Evolutionary conservation across 768 basidiomycete genomes (phyloP).

Genomic region (Galerina sulciceps): DNA sequence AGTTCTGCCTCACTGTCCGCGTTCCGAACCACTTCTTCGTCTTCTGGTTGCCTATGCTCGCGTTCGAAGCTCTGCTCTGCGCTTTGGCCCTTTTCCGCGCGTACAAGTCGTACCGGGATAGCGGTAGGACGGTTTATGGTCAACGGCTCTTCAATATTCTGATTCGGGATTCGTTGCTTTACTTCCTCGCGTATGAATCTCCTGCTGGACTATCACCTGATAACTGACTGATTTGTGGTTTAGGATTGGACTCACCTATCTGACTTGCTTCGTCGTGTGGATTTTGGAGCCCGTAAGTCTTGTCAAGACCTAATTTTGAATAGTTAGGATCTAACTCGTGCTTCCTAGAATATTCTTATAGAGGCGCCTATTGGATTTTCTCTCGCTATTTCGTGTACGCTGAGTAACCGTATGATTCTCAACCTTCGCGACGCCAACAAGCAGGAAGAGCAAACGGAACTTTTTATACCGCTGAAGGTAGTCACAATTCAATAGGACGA

Average conservation of each 20-base stretch:
- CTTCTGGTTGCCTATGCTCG: background rate
- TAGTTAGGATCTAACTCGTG: background rate
- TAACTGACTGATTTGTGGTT: too few species aligned
- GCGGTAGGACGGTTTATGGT: background rate
- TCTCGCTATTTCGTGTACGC: background rate
- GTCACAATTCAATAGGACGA: too few species aligned
- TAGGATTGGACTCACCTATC: background rate
- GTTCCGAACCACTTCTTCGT: background rate
- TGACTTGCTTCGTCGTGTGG: background rate
- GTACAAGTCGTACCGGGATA: background rate
- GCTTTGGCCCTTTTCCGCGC: background rate
- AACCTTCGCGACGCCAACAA: background rate
- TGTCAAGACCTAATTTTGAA: background rate
- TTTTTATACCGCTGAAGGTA: too few species aligned
- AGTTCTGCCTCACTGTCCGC: background rate
- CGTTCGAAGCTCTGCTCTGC: background rate
- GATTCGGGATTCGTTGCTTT: background rate
- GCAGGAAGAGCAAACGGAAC: too few species aligned
- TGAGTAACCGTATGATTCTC: conserved; percentile 1
- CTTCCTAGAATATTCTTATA: background rate
- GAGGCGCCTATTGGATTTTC: background rate
- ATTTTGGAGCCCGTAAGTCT: background rate
- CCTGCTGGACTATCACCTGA: background rate
- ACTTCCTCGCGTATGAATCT: background rate
- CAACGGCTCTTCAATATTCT: background rate